Evolutionary conservation across 2,329 filamentous ascomycete genomes (phyloP).

Genomic region (Aureobasidium sp.): DNA sequence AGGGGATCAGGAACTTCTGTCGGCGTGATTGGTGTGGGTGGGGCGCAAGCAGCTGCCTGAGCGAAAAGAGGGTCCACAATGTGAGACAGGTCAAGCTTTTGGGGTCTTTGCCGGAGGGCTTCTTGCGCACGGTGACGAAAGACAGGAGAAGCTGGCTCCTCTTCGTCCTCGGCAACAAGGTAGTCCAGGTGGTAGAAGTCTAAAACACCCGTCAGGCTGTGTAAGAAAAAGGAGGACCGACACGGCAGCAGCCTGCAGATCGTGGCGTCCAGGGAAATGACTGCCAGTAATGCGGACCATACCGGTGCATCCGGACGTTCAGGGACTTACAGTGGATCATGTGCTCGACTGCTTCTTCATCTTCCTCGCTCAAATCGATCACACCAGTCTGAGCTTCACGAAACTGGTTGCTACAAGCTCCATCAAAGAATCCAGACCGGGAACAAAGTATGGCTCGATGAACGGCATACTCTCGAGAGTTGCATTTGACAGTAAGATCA

Average conservation of each 20-base stretch:
- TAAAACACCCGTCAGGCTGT: constrained; percentile 12
- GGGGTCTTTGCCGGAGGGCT: constrained; percentile 20
- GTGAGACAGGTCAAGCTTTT: constrained; percentile 25
- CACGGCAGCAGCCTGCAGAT: constrained; percentile 1
- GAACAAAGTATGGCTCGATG: constrained; percentile 42
- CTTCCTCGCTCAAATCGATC: constrained; percentile 30
- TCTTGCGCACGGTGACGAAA: constrained; percentile 25
- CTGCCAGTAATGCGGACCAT: not conserved
- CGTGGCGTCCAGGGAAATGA: not conserved
- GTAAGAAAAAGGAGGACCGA: not conserved
- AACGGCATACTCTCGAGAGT: constrained; percentile 36
- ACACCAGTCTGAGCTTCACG: constrained; percentile 25
- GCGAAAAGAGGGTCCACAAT: constrained; percentile 28
- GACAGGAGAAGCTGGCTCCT: constrained; percentile 19
- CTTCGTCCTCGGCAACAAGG: constrained; percentile 19
- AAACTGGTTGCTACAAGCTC: constrained; percentile 28
- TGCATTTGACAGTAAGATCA: constrained; percentile 40
- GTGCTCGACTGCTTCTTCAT: constrained; percentile 29
- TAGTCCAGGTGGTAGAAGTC: constrained; percentile 32
- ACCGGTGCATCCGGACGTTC: not conserved
- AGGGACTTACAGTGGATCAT: constrained; percentile 30
- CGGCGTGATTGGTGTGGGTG: constrained; percentile 10
- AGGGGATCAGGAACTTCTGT: not conserved
- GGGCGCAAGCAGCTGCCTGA: constrained; percentile 23
- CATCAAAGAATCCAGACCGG: constrained; percentile 37